Conservation (phyloP, 164 flowering plant genomes). For the Liriodendron chinense region DNA sequence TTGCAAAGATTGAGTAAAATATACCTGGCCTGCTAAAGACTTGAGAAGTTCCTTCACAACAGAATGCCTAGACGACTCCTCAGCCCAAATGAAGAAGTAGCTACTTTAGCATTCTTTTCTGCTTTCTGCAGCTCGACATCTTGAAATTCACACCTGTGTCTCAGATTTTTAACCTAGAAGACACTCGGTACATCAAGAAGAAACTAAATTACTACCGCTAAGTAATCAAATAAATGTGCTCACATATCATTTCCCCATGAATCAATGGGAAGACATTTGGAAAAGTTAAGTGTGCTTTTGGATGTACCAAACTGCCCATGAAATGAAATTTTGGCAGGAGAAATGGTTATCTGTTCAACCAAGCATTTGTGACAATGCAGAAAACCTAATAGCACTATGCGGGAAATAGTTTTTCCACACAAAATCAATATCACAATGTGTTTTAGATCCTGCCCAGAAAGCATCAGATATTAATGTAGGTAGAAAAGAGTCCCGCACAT, state of each 20-base stretch:
- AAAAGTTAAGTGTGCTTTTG: not conserved
- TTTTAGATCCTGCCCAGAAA: not conserved
- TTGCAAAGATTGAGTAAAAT: not conserved
- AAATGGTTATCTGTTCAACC: not conserved
- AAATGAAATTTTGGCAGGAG: not conserved
- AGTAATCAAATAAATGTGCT: not conserved
- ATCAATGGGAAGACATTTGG: not conserved
- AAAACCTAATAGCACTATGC: no score
- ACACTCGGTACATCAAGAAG: no score
- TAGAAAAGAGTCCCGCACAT: not conserved
- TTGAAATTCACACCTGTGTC: conserved; percentile 56
- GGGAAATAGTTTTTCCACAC: no score
- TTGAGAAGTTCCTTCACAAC: conserved; percentile 50
- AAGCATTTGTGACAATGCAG: no score
- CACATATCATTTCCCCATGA: not conserved
- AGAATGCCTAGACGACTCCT: conserved; percentile 41
- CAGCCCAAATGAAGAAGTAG: conserved; percentile 38
- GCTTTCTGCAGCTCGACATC: conserved; percentile 56
- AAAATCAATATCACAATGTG: no score
- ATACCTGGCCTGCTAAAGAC: conserved; percentile 59
- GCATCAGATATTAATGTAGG: not conserved
- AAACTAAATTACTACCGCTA: no score
- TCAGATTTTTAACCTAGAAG: conserved; percentile 55
- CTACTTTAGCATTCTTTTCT: conserved; percentile 40
- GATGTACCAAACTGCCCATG: not conserved